Percentiles rank a stretch among this genome's conserved stretches.
These are phyloP conservation scores for Arabidopsis thaliana DNA, from an alignment of 345 rosid species.

Conservation along the genomic window TAIR10.1 NC_003076.8:24138001-24138500, in stretches of 20 bases:
- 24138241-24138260: not conserved
- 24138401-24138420: too few relatives aligned
- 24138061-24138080: not conserved
- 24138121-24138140: not conserved
- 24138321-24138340: not conserved
- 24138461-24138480: not conserved
- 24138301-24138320: not conserved
- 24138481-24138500: not conserved
- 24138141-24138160: too few relatives aligned
- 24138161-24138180: too few relatives aligned
- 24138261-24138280: constrained; percentile 8
- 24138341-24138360: too few relatives aligned
- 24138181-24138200: too few relatives aligned
- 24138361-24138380: constrained; percentile 4
- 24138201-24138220: not conserved
- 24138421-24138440: not conserved
- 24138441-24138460: not conserved
- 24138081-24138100: not conserved
- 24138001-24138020: not conserved
- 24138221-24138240: not conserved
- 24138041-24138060: not conserved
- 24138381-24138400: not conserved
- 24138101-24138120: not conserved
- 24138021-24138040: not conserved
- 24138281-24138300: not conserved